phyloP scores from a whole-genome alignment of 2,329 filamentous ascomycete species.

The Pseudogymnoascus sp. region DNA sequence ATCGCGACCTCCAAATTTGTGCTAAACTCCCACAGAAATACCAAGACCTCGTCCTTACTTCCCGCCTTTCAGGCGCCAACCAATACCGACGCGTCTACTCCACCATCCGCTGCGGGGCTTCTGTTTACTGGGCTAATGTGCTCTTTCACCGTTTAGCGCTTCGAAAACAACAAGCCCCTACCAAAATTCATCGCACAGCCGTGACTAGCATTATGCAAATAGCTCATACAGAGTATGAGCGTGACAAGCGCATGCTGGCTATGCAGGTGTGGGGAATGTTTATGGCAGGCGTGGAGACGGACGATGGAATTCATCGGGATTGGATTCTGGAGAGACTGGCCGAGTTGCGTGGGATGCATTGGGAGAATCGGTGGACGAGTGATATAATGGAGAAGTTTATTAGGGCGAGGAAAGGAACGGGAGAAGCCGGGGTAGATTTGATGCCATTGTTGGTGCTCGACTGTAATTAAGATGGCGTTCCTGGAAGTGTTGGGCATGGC shows the following conservation, averaged over 20 bases:
- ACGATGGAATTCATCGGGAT: conserved; percentile 28
- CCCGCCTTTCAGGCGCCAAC: not conserved
- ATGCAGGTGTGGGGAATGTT: conserved; percentile 28
- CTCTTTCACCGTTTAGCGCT: conserved; percentile 1
- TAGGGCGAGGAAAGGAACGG: not conserved
- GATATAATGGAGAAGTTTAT: not conserved
- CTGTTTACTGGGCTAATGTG: not conserved
- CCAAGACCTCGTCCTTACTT: conserved; percentile 2
- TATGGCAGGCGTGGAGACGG: conserved; percentile 31
- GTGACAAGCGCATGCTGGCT: not conserved
- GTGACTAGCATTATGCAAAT: not conserved
- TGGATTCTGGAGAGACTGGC: conserved; percentile 26
- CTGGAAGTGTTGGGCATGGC: not conserved
- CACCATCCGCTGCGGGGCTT: not conserved
- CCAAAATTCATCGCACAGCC: not conserved
- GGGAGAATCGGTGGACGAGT: not conserved
- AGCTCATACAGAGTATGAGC: not conserved
- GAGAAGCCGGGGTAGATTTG: not conserved
- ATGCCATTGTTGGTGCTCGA: not conserved
- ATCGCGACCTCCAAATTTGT: not conserved
- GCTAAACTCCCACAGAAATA: not conserved
- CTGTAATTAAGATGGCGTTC: not conserved
- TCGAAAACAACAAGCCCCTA: not conserved
- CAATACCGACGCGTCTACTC: conserved; percentile 2
- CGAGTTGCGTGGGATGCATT: conserved; percentile 2